Base-by-base conservation (phyloP, 139 green algal genomes). In the Chlamydomonas eustigma region DNA sequence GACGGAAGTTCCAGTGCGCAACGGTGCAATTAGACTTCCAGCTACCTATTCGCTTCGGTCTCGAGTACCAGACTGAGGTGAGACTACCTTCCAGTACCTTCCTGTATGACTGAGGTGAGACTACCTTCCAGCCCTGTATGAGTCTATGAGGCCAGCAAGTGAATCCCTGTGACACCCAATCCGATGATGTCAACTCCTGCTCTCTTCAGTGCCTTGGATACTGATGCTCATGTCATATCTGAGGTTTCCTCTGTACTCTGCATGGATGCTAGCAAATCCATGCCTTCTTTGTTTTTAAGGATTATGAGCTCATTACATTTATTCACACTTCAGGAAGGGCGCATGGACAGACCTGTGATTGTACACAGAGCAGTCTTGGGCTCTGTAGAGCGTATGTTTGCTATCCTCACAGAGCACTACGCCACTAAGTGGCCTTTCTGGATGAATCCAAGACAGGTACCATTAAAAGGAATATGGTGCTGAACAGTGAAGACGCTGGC, bases 21-120 rank as follows among this genome's bases (percentile, higher is more conserved):
- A 98, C 94, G 12, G 89, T 97, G 64, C 94, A 98, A 85, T 86
- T 97, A 1, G 95, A 99, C 90, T 99, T 99, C 90, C 95, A 98
- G 90, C 87, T 99, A 71, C 95, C 95, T 78, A 98, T 98, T 85
- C 78, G 91, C 31, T 95, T 75, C 25, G 30, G 32, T 37, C 85
- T 94, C 75, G 69, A 91, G 76, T 98, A 97, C 76, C 77, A 84
- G 38, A 89, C 82, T 0, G 90, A 94, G 37, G 68, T 75, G 38
- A 12, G 68, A 22, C 12, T 18, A 58, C 18, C n/a, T n/a, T n/a
- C n/a, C n/a, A n/a, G n/a, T n/a, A n/a, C n/a, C n/a, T n/a, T n/a
- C n/a, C n/a, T n/a, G n/a, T n/a, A n/a, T n/a, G n/a, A n/a, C n/a
- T n/a, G n/a, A n/a, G n/a, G n/a, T n/a, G n/a, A n/a, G n/a, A n/a